Percentiles rank a stretch among this genome's conserved stretches.
These are phyloP conservation scores for Leccinum uliginosum DNA, from an alignment of 768 basidiomycete species.

Conservation along the genomic window DNA sequence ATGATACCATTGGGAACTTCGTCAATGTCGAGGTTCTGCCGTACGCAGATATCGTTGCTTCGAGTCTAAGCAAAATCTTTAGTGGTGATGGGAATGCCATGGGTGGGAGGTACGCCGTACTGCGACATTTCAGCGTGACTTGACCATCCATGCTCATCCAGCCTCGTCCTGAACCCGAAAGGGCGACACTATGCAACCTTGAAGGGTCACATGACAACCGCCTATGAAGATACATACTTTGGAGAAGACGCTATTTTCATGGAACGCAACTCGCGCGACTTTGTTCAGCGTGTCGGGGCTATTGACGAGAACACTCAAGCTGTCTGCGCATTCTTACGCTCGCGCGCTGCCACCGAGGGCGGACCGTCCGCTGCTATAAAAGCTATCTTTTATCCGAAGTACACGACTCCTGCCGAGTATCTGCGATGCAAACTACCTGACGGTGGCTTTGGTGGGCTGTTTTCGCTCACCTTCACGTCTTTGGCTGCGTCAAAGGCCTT, in stretches of 20 bases:
- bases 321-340: constrained; percentile 73
- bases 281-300: constrained; percentile 62
- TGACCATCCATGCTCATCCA: constrained; percentile 29
- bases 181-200: constrained; percentile 64
- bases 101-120: constrained; percentile 80
- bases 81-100: constrained; percentile 94
- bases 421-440: constrained; percentile 55
- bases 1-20: constrained; percentile 94
- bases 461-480: constrained; percentile 81
- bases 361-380: constrained; percentile 51
- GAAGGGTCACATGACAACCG: constrained; percentile 50
- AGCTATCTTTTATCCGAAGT: constrained; percentile 89
- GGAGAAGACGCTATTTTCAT: constrained; percentile 92
- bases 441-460: constrained; percentile 78
- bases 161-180: constrained; percentile 83
- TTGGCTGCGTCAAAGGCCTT: constrained; percentile 66
- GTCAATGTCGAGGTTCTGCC: constrained; percentile 88
- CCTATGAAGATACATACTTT: constrained; percentile 85
- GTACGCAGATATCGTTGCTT: constrained; percentile 85
- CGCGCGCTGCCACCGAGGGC: constrained; percentile 47
- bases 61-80: constrained; percentile 92
- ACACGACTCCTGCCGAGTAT: constrained; percentile 67
- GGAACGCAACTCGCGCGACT: constrained; percentile 98
- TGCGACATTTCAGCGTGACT: background rate
- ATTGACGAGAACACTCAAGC: constrained; percentile 83